Percentiles rank a stretch among this genome's conserved stretches.
Conservation (phyloP, 805 yeast species). For the Hyphopichia homilentoma region DNA sequence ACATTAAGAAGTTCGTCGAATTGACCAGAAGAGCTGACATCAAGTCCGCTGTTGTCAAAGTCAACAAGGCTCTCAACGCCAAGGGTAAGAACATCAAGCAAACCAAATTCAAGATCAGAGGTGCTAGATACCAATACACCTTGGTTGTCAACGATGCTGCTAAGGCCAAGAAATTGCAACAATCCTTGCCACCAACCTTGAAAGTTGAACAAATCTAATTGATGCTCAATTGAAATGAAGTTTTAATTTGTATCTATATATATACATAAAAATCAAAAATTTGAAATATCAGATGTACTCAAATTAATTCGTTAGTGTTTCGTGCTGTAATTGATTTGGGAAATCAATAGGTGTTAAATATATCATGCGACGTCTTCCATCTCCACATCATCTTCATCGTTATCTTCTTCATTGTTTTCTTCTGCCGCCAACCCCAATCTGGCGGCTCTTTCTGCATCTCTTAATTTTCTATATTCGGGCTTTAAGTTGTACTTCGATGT, state of each 20-base stretch:
- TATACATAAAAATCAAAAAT: not conserved
- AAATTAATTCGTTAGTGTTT: no score
- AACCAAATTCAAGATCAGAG: constrained; percentile 99
- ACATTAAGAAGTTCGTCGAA: constrained; percentile 96
- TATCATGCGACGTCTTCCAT: constrained; percentile 67
- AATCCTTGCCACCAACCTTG: constrained; percentile 94
- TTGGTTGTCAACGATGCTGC: constrained; percentile 91
- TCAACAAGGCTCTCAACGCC: constrained; percentile 78
- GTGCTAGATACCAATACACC: constrained; percentile 91
- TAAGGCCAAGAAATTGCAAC: constrained; percentile 96
- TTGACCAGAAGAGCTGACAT: constrained; percentile 96
- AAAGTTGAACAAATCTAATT: constrained; percentile 37
- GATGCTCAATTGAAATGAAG: no score
- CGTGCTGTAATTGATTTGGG: no score
- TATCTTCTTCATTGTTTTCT: constrained; percentile 46
- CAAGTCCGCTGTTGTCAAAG: constrained; percentile 89
- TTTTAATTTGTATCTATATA: constrained; percentile 1
- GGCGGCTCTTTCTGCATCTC: constrained; percentile 73
- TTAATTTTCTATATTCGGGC: constrained; percentile 80
- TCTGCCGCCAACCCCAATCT: constrained; percentile 49
- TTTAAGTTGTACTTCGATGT: constrained; percentile 87
- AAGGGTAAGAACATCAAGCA: constrained; percentile 83
- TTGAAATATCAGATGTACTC: not conserved
- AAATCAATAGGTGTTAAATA: not conserved
- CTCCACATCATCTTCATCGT: constrained; percentile 61